A percentile compares a stretch with the other conserved stretches of the same genome.
Conservation (phyloP, 1,284 basidiomycete species). For the Ustilago esculenta region DNA sequence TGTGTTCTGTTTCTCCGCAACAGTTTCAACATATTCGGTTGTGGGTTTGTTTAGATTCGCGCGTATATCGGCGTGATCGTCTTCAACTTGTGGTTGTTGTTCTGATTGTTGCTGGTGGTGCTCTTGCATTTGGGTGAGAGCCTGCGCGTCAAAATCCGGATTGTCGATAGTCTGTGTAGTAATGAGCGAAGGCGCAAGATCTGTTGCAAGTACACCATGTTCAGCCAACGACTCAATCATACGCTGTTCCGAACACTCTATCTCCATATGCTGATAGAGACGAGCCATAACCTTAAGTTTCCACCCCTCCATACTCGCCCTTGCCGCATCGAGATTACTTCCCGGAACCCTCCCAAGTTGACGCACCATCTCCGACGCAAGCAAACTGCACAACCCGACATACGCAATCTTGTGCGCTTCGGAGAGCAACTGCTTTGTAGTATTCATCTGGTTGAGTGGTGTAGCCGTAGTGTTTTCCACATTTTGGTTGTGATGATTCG, state of each 20-base stretch:
- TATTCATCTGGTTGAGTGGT: conserved; percentile 64
- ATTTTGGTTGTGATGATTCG: conserved; percentile 44
- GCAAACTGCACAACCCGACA: conserved; percentile 63
- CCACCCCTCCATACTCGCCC: conserved; percentile 59
- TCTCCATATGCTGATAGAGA: conserved; percentile 66
- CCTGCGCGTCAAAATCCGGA: conserved; percentile 63
- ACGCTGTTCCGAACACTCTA: conserved; percentile 61
- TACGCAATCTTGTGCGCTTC: conserved; percentile 66
- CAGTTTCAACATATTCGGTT: background rate
- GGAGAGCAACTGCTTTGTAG: conserved; percentile 63
- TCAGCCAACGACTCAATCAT: conserved; percentile 66
- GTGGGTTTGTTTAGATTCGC: conserved; percentile 1
- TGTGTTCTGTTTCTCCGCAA: background rate
- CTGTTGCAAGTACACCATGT: conserved; percentile 63
- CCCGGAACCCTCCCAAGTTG: conserved; percentile 50
- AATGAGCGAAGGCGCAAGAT: conserved; percentile 63
- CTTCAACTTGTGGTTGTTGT: conserved; percentile 12
- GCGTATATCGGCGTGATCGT: conserved; percentile 40
- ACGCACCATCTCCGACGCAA: conserved; percentile 56
- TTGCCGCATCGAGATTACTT: conserved; percentile 45
- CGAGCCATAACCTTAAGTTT: conserved; percentile 63
- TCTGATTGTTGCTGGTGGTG: background rate
- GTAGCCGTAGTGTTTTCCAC: conserved; percentile 53
- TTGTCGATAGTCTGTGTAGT: conserved; percentile 64
- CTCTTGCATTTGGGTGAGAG: conserved; percentile 34